Conservation (phyloP, 352 stramenopile genomes). For the Sclerospora graminicola region DNA sequence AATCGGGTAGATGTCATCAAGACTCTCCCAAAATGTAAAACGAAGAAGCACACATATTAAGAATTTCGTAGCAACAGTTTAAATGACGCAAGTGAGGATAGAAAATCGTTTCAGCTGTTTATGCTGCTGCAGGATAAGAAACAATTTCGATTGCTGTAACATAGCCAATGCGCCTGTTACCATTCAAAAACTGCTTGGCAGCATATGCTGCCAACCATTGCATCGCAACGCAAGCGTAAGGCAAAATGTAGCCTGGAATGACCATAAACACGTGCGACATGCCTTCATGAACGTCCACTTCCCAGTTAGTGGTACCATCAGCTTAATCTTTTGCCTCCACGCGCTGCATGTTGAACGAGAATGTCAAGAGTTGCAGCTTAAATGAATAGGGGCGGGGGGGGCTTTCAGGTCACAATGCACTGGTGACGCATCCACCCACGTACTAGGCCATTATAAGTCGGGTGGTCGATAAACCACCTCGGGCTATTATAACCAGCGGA, state of each 20-base stretch:
- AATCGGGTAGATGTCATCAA: too few relatives aligned
- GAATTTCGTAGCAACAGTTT: too few relatives aligned
- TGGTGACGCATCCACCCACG: conserved; percentile 30
- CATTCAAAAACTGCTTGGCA: conserved; percentile 17
- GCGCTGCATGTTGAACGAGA: conserved; percentile 24
- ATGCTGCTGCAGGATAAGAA: too few relatives aligned
- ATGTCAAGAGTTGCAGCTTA: conserved; percentile 30
- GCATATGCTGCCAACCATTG: conserved; percentile 24
- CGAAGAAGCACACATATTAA: too few relatives aligned
- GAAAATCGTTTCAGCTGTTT: neutral
- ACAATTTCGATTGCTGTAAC: too few relatives aligned
- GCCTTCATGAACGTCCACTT: conserved; percentile 29
- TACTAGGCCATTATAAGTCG: conserved; percentile 6
- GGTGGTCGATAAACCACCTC: conserved; percentile 11
- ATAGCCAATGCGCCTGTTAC: too few relatives aligned
- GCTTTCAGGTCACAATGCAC: conserved; percentile 39
- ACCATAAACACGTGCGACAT: conserved; percentile 32
- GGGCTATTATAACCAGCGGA: conserved; percentile 16
- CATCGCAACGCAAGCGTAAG: conserved; percentile 24
- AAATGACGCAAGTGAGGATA: too few relatives aligned
- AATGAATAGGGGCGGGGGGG: too few relatives aligned
- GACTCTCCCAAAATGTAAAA: too few relatives aligned
- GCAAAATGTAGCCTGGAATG: conserved; percentile 28
- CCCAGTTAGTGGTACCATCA: conserved; percentile 30
- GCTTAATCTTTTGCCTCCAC: conserved; percentile 24